phyloP scores from a whole-genome alignment of 179 eudicot species.

The Silene vulgaris region DNA sequence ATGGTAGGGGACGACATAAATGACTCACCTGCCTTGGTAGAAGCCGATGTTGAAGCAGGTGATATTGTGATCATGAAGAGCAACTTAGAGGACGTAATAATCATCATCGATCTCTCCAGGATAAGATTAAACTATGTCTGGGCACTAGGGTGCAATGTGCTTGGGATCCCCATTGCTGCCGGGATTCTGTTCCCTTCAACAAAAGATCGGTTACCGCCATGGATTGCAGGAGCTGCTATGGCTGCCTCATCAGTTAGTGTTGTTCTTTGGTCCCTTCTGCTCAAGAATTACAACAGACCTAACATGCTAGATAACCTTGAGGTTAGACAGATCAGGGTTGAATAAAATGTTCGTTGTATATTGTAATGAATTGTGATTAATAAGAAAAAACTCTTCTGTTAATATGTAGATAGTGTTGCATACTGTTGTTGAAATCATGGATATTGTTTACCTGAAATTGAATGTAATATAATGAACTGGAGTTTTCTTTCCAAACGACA shows the following conservation, averaged over 20 bases:
- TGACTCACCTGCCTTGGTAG: slow-evolving; percentile 93
- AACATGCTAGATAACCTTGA: slow-evolving; percentile 54
- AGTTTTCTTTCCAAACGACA: no score
- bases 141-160: slow-evolving; percentile 80
- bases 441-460: no score
- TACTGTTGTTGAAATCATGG: neutral
- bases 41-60: slow-evolving; percentile 96
- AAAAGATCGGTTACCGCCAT: slow-evolving; percentile 77
- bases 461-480: no score
- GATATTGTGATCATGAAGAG: slow-evolving; percentile 88
- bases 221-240: slow-evolving; percentile 99
- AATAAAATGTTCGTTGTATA: slow-evolving; percentile 12
- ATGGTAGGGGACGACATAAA: slow-evolving; percentile 95
- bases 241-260: slow-evolving; percentile 96
- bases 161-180: slow-evolving; percentile 85
- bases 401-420: neutral
- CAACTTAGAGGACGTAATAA: slow-evolving; percentile 80
- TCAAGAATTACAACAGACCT: slow-evolving; percentile 72
- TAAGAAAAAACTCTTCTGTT: neutral
- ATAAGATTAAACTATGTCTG: slow-evolving; percentile 84
- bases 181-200: slow-evolving; percentile 70
- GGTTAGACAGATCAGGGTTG: slow-evolving; percentile 44
- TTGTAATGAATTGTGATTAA: neutral
- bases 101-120: slow-evolving; percentile 74
- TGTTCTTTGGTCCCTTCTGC: slow-evolving; percentile 82